Evolutionary conservation across 139 green algal species (phyloP), one percentile per base, ranked within the genome.

Genomic region (Volvox reticuliferus): DNA sequence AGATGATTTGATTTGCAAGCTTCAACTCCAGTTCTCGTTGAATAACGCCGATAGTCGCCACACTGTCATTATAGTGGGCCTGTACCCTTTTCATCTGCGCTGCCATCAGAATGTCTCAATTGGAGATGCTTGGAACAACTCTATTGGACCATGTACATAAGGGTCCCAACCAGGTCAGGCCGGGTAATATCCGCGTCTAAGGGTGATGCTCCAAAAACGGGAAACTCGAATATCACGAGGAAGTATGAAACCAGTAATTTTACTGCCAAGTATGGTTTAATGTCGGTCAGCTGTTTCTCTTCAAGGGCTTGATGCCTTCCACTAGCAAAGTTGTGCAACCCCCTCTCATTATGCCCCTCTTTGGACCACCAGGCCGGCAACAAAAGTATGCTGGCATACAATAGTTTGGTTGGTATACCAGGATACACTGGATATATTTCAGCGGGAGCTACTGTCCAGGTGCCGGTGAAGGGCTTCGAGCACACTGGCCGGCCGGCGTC

Each of bases 371-470:
- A 91, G 87, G 93, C 91, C 61, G 93, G 93, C n/a, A 96, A 96
- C 82, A 96, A 96, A 82, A 93, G 88, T 68, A 55, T 95, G 22
- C 79, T 96, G 0, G 88, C 67, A 0, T 96, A 93, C 67, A 87
- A 93, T 2, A 82, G 36, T 28, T 88, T 94, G 22, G 90, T 95
- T n/a, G 94, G 94, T 24, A 89, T 96, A 1, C 94, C 94, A 55
- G 94, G 94, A 22, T 96, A 95, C 90, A 96, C 94, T n/a, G 94
- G 93, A 9, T 95, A 89, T 81, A 96, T 94, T 26, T 88, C 92
- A 3, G 37, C 78, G 1, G 73, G n/a, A 21, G 37, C 71, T 18
- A 68, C 75, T 21, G 33, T 95, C 0, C 22, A 76, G 17, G 50
- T 96, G 1, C 93, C 92, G 1, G 82, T 90, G 32, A 95, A 95